These are phyloP conservation scores for Tillandsia leiboldiana DNA, from an alignment of 176 grass and related monocot genomes.

Conservation along the genomic window DNA sequence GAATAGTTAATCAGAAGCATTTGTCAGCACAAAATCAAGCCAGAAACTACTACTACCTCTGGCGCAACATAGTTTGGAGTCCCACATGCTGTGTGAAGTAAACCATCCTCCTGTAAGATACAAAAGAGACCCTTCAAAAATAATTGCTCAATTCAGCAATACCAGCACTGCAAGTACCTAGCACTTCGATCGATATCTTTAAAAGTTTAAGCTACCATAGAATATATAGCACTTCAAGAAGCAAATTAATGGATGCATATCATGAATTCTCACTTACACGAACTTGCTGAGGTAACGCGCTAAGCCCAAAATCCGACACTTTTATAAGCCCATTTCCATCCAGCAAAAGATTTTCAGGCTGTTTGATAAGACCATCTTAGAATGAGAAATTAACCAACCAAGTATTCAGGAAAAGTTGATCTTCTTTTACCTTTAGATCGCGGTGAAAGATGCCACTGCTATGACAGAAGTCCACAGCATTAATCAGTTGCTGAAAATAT, in stretches of 20 bases:
- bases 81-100: constrained; percentile 92
- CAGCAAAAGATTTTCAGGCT: constrained; percentile 94
- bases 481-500: constrained; percentile 96
- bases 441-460: constrained; percentile 84
- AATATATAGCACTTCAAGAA: no score
- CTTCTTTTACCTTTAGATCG: constrained; percentile 63
- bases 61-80: constrained; percentile 98
- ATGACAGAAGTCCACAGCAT: constrained; percentile 94
- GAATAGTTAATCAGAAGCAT: not conserved
- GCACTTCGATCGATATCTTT: no score
- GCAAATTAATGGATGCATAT: not conserved
- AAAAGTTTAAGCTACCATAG: no score
- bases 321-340: constrained; percentile 73
- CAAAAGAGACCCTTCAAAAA: not conserved
- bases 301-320: constrained; percentile 92
- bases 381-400: constrained; percentile 11
- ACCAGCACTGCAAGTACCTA: no score
- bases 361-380: constrained; percentile 17
- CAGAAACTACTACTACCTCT: constrained; percentile 36
- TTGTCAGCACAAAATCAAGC: no score
- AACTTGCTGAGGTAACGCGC: constrained; percentile 58
- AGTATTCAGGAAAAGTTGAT: no score
- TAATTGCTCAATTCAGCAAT: no score
- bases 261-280: not conserved
- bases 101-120: constrained; percentile 49